phyloP scores from a whole-genome alignment of 148 eudicot genomes.

The Bassia scoparia region DNA sequence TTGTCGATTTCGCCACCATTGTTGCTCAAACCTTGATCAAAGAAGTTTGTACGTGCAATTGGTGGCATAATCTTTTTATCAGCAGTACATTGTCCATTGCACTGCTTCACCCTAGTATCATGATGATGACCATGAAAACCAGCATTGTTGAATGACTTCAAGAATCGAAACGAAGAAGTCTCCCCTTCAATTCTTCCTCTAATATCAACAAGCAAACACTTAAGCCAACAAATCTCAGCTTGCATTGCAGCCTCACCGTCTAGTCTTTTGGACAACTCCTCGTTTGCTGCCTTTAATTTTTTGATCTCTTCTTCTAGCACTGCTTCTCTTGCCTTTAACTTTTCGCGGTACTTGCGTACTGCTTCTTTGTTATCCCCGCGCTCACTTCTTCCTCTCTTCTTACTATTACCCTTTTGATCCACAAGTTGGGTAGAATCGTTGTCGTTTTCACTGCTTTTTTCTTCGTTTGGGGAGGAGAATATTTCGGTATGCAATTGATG shows the following conservation, averaged over 20 bases:
- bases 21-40: not conserved
- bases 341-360: conserved; percentile 72
- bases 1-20: not conserved
- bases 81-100: not conserved
- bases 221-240: conserved; percentile 64
- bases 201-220: conserved; percentile 74
- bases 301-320: conserved; percentile 61
- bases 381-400: conserved; percentile 40
- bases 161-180: conserved; percentile 65
- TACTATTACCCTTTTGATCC: conserved; percentile 30
- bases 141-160: conserved; percentile 25
- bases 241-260: conserved; percentile 57
- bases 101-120: not conserved
- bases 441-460: conserved; percentile 32
- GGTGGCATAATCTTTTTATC: not conserved
- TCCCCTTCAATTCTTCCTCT: conserved; percentile 80
- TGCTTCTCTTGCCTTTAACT: conserved; percentile 61
- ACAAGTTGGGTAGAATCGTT: conserved; percentile 46
- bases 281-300: conserved; percentile 59
- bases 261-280: conserved; percentile 53
- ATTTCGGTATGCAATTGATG: conserved; percentile 53
- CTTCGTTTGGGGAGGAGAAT: conserved; percentile 38
- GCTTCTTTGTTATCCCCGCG: conserved; percentile 79
- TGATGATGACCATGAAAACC: not conserved
- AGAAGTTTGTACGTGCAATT: not conserved